Base-by-base conservation (phyloP, 2,329 filamentous ascomycete species). In the Ceratocystis papillata region DNA sequence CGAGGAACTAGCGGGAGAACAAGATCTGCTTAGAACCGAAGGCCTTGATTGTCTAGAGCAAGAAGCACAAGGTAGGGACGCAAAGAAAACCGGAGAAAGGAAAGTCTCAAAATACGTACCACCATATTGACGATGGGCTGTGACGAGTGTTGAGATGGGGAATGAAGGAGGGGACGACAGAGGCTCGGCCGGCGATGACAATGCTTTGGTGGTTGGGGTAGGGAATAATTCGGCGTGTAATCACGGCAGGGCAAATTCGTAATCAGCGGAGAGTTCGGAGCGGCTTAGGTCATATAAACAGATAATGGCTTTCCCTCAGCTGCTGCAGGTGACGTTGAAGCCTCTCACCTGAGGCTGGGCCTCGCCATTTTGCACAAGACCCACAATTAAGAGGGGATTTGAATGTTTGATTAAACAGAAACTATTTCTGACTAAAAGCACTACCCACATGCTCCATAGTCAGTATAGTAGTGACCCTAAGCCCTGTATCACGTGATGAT, bases 1-100 rank as follows among this genome's bases (percentile, higher is more conserved):
- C 81, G 79, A 86, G 82, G 76, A 86, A 77, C 81, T 85, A 76
- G n/a, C 20, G 28, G 55, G 65, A 33, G n/a, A 62, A 44, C 41
- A 50, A 63, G 61, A 65, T 30, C 33, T 59, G 55, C 55, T 59
- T 59, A 59, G 55, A 59, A 59, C 28, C 55, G 28, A 37, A 37
- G 55, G 25, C 10, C 55, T 33, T 30, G 30, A 59, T 30, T 59
- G 7, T 59, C 55, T 30, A 20, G 17, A 30, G 55, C 28, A 59
- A 30, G 17, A 59, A 59, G 28, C 28, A 59, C 25, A 30, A 30
- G 22, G 28, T n/a, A 37, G 55, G 37, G 17, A 1, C 28, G 48
- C 22, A 28, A 53, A 53, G 22, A 28, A 28, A 57, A 67, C 45
- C 62, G 46, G 48, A 17, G 12, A 2, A 62, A 44, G 28, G 64